Conservation (phyloP, 345 rosid species). For the Salix caprea region DNA sequence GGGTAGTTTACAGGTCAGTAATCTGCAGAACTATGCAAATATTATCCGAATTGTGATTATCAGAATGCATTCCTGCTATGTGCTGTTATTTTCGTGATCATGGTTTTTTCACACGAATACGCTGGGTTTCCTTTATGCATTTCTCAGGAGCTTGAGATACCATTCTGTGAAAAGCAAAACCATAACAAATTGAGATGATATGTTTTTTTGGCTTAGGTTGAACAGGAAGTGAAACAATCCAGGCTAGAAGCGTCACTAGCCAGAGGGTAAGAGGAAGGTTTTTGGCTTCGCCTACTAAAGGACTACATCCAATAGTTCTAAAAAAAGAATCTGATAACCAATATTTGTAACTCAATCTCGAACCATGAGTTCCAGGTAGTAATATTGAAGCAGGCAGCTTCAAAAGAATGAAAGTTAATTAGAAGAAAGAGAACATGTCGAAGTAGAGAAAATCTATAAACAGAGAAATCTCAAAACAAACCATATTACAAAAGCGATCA, state of each 20-base stretch:
- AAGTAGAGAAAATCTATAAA: slow-evolving; percentile 20
- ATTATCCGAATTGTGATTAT: too few species aligned
- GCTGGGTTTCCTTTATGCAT: background rate
- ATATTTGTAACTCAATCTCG: background rate
- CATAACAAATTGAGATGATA: background rate
- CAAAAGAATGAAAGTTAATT: background rate
- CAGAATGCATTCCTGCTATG: background rate
- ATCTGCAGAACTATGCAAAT: too few species aligned
- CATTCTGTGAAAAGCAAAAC: background rate
- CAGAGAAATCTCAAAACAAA: slow-evolving; percentile 13
- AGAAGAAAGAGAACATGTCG: background rate
- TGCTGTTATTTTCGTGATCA: background rate
- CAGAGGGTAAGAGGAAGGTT: background rate
- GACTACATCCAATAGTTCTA: background rate
- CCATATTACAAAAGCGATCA: background rate
- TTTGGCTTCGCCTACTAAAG: background rate
- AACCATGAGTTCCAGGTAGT: background rate
- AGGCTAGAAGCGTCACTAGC: background rate
- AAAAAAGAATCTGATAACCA: background rate
- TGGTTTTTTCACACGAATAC: background rate
- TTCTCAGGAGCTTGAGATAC: background rate
- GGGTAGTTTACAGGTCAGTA: too few species aligned
- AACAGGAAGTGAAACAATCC: background rate
- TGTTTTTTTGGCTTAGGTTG: background rate
- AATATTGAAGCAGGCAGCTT: background rate